Conservation (phyloP, 2,329 filamentous ascomycete genomes). For the Pseudogymnoascus sp. region DNA sequence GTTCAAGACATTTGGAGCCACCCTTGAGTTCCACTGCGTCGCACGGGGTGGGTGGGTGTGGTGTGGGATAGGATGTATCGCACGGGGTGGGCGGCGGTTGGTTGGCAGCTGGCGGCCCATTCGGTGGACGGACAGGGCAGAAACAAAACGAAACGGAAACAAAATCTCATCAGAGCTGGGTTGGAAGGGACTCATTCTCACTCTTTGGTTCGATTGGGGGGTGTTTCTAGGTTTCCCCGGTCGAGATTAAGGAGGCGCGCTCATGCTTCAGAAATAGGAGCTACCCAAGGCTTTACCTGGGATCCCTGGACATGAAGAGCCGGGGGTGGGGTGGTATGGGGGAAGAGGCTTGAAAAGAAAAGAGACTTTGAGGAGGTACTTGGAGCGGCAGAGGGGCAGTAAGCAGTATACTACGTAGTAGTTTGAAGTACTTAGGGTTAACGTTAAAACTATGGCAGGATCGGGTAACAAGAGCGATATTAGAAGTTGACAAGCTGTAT, state of each 20-base stretch:
- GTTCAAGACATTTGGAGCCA: background rate
- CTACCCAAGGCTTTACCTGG: background rate
- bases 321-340: background rate
- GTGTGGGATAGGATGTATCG: no score
- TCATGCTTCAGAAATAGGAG: slow-evolving; percentile 4
- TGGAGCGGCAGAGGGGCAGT: background rate
- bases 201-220: background rate
- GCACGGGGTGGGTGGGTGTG: background rate
- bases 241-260: slow-evolving; percentile 3
- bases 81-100: background rate
- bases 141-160: slow-evolving; percentile 7
- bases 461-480: background rate
- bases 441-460: no score
- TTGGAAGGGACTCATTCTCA: no score
- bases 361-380: background rate
- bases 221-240: background rate
- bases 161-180: background rate
- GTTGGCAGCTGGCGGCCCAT: background rate
- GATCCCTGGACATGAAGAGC: background rate
- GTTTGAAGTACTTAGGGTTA: no score
- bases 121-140: background rate
- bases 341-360: background rate
- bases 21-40: background rate
- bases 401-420: background rate
- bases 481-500: background rate